Evolutionary conservation across 75 land plant species (phyloP).

Genomic region (Adiantum capillusveneris): DNA sequence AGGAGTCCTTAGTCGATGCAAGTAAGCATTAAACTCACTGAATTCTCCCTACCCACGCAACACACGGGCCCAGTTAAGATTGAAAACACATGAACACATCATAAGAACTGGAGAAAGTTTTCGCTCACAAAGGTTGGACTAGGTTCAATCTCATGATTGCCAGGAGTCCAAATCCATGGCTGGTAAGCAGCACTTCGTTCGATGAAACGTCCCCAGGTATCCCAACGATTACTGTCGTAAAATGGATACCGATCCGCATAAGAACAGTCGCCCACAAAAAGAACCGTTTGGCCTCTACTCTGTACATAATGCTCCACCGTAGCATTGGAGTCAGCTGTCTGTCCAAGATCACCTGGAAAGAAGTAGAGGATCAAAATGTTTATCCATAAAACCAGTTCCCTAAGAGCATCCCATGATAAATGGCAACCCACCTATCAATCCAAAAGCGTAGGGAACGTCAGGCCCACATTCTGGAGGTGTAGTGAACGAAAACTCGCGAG

Average conservation of each 20-base stretch:
- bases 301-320: constrained; percentile 36
- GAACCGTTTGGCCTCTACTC: constrained; percentile 34
- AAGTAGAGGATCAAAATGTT: background rate
- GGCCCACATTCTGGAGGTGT: constrained; percentile 63
- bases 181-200: constrained; percentile 48
- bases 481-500: constrained; percentile 48
- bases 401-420: background rate
- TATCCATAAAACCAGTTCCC: background rate
- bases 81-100: too few relatives aligned
- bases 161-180: constrained; percentile 55
- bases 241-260: constrained; percentile 37
- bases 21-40: background rate
- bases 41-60: constrained; percentile 7
- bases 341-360: constrained; percentile 46
- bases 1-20: background rate
- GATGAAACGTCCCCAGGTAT: constrained; percentile 43
- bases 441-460: constrained; percentile 64
- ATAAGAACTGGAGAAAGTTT: too few relatives aligned
- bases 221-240: constrained; percentile 55
- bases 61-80: too few relatives aligned
- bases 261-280: constrained; percentile 44
- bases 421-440: constrained; percentile 45
- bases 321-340: constrained; percentile 31
- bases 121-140: too few relatives aligned
- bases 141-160: constrained; percentile 43